Conservation (phyloP, 202 grass and related monocot species). For the Musa balbisiana region DNA sequence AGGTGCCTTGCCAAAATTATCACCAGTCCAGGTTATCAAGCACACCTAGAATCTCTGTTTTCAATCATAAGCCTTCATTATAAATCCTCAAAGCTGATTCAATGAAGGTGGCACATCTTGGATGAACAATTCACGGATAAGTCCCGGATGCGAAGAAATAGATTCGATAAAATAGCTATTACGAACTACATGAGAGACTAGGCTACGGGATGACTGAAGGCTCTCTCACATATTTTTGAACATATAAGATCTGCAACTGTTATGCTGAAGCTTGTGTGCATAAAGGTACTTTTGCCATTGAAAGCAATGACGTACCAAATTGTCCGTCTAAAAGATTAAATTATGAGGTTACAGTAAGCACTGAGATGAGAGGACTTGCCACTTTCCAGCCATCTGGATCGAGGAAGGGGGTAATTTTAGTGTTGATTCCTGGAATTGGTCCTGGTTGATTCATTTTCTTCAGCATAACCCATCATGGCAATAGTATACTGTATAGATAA, state of each 20-base stretch:
- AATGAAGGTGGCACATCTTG: neutral
- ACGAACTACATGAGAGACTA: neutral
- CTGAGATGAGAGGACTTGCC: constrained; percentile 37
- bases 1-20: too few relatives aligned
- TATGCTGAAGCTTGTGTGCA: neutral
- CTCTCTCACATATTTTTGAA: neutral
- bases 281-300: neutral
- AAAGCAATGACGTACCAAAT: neutral
- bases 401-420: constrained; percentile 86
- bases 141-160: neutral
- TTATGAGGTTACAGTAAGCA: neutral
- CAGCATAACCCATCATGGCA: constrained; percentile 85
- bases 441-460: constrained; percentile 76
- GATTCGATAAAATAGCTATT: neutral
- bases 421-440: constrained; percentile 72
- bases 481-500: constrained; percentile 58
- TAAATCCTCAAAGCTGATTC: constrained; percentile 2
- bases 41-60: neutral
- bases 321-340: neutral
- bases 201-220: neutral
- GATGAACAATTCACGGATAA: neutral
- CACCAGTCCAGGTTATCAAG: neutral
- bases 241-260: neutral
- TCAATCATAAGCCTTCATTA: neutral
- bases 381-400: constrained; percentile 99